Evolutionary conservation across 139 green algal genomes (phyloP), one percentile per base, ranked within the genome.

Genomic region (Zygnema circumcarinatum): DNA sequence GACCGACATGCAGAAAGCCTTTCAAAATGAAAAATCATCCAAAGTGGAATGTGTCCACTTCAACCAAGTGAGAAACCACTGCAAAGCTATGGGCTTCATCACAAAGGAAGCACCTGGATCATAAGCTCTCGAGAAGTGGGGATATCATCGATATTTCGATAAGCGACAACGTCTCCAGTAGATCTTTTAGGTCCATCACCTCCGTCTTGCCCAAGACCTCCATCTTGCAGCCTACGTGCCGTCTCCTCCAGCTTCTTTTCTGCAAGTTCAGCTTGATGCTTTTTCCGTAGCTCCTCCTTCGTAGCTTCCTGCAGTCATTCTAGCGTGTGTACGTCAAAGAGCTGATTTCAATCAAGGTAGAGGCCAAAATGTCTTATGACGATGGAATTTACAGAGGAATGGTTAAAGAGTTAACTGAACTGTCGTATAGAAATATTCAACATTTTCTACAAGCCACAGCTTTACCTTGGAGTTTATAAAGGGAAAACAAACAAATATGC

Each of bases 61-160:
- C n/a, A n/a, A n/a, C n/a, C n/a, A n/a, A n/a, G n/a, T n/a, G n/a
- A n/a, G n/a, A n/a, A n/a, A n/a, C n/a, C n/a, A n/a, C n/a, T n/a
- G n/a, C n/a, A n/a, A n/a, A n/a, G n/a, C n/a, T n/a, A 62, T 62
- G 47, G 16, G 16, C 47, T 62, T 62, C 47, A 62, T 16, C 7
- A 16, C 47, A 62, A 62, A 25, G 47, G 47, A 7, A 62, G 47
- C 39, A 88, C 83, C 83, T 95, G 93, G 38, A 98, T 94, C 25
- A 92, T 88, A 38, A 98, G 88, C 31, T 96, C 93, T 2, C 86
- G 81, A 0, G 62, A 80, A 0, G 82, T 40, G 0, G 95, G 95
- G 36, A 98, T 93, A 20, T 98, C 95, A 0, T 75, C 81, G 0
- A 96, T 33, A 16, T 31, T 74, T 29, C 88, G 91, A 93, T 98